Evolutionary conservation across 2,329 filamentous ascomycete species (phyloP).

Genomic region (Hypoxylon sp.): DNA sequence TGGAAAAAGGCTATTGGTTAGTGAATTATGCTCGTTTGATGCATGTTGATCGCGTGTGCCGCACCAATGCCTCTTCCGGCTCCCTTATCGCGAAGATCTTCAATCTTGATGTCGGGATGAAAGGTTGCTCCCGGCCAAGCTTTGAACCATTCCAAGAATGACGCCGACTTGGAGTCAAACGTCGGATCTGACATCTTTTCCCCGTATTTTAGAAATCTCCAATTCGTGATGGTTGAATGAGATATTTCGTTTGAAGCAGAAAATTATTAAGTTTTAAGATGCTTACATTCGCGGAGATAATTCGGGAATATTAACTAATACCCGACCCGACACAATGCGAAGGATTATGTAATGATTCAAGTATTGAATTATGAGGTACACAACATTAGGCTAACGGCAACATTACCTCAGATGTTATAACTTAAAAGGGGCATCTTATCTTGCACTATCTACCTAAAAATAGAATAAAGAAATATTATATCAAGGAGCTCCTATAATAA

Average conservation of each 20-base stretch:
- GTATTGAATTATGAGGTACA: neutral
- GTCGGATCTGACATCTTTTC: slow-evolving; percentile 52
- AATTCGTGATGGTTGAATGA: slow-evolving; percentile 12
- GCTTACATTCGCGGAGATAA: slow-evolving; percentile 29
- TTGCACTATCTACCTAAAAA: too few relatives aligned
- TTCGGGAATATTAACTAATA: slow-evolving; percentile 24
- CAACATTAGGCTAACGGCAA: neutral
- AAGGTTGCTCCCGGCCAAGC: slow-evolving; percentile 67
- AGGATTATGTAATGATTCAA: neutral
- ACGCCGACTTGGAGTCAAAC: slow-evolving; percentile 62
- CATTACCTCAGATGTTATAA: neutral
- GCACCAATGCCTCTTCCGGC: slow-evolving; percentile 71
- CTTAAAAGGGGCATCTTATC: neutral
- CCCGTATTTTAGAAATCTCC: neutral
- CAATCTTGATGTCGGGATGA: slow-evolving; percentile 66
- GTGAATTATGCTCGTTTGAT: slow-evolving; percentile 26
- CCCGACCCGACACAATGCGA: neutral
- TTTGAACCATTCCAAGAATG: slow-evolving; percentile 70
- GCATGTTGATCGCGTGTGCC: slow-evolving; percentile 26
- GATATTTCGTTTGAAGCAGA: slow-evolving; percentile 17
- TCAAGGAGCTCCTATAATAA: too few relatives aligned
- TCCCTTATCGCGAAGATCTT: slow-evolving; percentile 65
- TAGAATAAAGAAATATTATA: too few relatives aligned
- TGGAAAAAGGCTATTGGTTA: slow-evolving; percentile 56
- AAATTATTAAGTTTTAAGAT: slow-evolving; percentile 18